These are phyloP conservation scores for Scheffersomyces insectosa DNA, from an alignment of 1,139 yeast species.

Conservation along the genomic window DNA sequence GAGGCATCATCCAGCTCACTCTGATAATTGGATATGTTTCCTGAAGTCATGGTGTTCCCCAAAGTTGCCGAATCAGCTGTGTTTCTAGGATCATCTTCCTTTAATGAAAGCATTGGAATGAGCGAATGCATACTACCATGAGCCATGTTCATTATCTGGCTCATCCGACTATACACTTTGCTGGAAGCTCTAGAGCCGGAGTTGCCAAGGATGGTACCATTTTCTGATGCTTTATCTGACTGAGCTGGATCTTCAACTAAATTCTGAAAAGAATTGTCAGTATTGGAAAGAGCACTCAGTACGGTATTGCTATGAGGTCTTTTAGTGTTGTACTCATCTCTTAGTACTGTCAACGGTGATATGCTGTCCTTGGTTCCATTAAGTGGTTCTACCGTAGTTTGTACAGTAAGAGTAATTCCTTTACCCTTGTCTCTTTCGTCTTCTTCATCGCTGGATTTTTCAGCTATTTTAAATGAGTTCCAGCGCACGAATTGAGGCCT, in stretches of 20 bases:
- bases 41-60: constrained; percentile 3
- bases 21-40: constrained; percentile 17
- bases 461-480: constrained; percentile 17
- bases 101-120: constrained; percentile 10
- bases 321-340: constrained; percentile 30
- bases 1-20: constrained; percentile 32
- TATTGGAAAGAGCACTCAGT: constrained; percentile 6
- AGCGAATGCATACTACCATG: constrained; percentile 21
- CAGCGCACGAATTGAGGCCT: constrained; percentile 24
- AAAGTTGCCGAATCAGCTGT: neutral
- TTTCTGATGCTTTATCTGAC: constrained; percentile 3
- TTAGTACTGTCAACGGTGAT: constrained; percentile 31
- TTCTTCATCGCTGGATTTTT: constrained; percentile 2
- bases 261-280: constrained; percentile 25
- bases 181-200: constrained; percentile 3
- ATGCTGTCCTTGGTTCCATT: constrained; percentile 12
- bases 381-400: neutral
- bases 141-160: constrained; percentile 14
- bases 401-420: neutral
- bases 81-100: constrained; percentile 1
- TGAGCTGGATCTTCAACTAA: constrained; percentile 8
- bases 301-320: constrained; percentile 16
- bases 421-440: neutral
- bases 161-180: constrained; percentile 13
- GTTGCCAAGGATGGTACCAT: neutral